These are phyloP conservation scores for Paraphysoderma sedebokerense DNA, from an alignment of 371 early-diverging fungal species.

Conservation along the genomic window DNA sequence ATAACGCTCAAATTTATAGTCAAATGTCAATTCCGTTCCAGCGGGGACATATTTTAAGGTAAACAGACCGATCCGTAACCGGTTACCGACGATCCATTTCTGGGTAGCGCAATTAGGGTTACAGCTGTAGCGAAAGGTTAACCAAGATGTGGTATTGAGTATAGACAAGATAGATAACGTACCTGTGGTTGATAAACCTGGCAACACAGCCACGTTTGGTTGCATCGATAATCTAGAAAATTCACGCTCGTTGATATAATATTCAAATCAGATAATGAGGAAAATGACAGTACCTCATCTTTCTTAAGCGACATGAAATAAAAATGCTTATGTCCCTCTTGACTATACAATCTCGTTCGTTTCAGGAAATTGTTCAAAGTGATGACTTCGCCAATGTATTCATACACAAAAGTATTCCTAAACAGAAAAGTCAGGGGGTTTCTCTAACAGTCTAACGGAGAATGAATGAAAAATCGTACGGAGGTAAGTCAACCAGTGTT, in stretches of 20 bases:
- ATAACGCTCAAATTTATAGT: conserved; percentile 73
- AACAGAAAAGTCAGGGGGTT: too few species aligned
- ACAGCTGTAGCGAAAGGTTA: too few species aligned
- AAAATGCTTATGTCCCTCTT: conserved; percentile 71
- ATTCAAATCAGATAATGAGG: not conserved
- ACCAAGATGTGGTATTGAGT: too few species aligned
- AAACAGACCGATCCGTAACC: conserved; percentile 67
- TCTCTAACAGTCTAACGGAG: not conserved
- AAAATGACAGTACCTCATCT: conserved; percentile 44
- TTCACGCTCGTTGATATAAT: not conserved
- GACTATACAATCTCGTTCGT: conserved; percentile 58
- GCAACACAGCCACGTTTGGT: conserved; percentile 78
- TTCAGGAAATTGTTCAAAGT: conserved; percentile 54
- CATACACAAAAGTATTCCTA: conserved; percentile 77
- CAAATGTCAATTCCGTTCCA: conserved; percentile 81
- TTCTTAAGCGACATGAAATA: conserved; percentile 90
- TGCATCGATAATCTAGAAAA: conserved; percentile 70
- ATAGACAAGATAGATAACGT: too few species aligned
- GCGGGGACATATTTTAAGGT: conserved; percentile 41
- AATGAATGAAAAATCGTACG: conserved; percentile 18
- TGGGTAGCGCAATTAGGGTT: conserved; percentile 74
- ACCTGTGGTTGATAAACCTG: conserved; percentile 83
- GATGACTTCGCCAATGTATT: conserved; percentile 93
- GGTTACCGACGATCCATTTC: conserved; percentile 71
- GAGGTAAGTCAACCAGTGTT: conserved; percentile 39